Evolutionary conservation across 2,329 filamentous ascomycete genomes (phyloP), one percentile per base, ranked within the genome.

Genomic region (Neofusicoccum parvum): DNA sequence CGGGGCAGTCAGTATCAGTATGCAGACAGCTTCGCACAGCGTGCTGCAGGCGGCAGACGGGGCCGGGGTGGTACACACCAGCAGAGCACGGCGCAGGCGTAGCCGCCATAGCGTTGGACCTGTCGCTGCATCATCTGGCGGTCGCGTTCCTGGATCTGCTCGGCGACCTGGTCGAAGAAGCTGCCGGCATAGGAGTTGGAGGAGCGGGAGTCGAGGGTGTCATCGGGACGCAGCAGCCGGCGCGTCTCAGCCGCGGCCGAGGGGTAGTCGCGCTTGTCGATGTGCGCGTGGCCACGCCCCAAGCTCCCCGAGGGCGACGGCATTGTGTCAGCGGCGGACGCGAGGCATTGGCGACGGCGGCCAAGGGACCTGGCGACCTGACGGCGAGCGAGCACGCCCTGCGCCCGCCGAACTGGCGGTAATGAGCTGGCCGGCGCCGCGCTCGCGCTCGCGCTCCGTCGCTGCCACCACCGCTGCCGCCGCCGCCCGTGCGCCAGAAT

Each of bases 161-260:
- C 84, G 36, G 86, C 86, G 11, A 88, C 85, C 70, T 88, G 82
- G 65, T 81, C 85, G 73, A 89, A 84, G 72, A 89, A 85, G 75
- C 78, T 82, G 67, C 82, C 82, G 59, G 81, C 80, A 73, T 80
- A 80, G 71, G 80, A 82, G 65, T 74, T 79, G 66, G 53, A 72
- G n/a, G 69, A 72, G 54, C 72, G 23, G 71, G 71, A 72, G 54
- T 72, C 72, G 23, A 71, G 71, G 48, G 76, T 71, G 60, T 72
- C 72, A 67, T 76, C 72, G 67, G 72, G 69, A 43, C 73, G 73
- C 11, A 82, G 76, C 17, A 83, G 78, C 17, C 34, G 62, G 62
- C 62, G 62, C 49, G 56, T 48, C 41, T 64, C 49, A 63, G 46
- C 60, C 54, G 54, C 53, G 49, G 62, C 50, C 62, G 45, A 63